Base-by-base conservation (phyloP, 805 yeast genomes). In the Cyberlindnera xylosilytica region DNA sequence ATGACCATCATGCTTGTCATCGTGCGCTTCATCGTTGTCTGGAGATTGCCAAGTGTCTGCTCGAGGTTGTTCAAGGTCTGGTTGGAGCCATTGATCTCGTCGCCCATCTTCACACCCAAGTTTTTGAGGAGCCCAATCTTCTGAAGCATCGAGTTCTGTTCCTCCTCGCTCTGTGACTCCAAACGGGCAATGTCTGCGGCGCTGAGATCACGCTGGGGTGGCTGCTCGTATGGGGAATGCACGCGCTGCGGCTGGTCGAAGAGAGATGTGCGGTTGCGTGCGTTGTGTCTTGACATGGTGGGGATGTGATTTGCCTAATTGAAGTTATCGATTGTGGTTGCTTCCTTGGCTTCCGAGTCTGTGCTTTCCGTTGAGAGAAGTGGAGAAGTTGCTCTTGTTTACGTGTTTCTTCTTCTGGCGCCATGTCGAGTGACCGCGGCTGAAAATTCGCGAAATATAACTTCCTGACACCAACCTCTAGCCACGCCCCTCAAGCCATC, bases 131-230 rank as follows among this genome's bases (percentile, higher is more conserved):
- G 67, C 37, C 68, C 62, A 17, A 83, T 70, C 49, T 76, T 79
- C 30, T 73, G 70, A 26, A 74, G 67, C 73, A 83, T 74, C 2
- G 71, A 63, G 18, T 70, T 68, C 50, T 78, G 58, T 39, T 80
- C 78, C 43, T 78, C 83, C 27, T 79, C 85, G 46, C 74, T 74
- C 56, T 83, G 90, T 3, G 83, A 70, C 57, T 83, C 90, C 37
- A 83, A 57, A 46, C 76, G 79, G 17, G 83, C 73, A 51, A 81
- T 54, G 42, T 73, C 68, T 20, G 78, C 63, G 34, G 79, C 83
- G 12, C 74, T 66, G 56, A 68, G 74, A 54, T 70, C 78, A 34
- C 65, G 36, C 52, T 20, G 52, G 54, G 11, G 49, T 40, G 16
- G 54, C 40, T n/a, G 57, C 54, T 62, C 69, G 51, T 72, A 74